These are phyloP conservation scores for Ophiostoma pallidulum DNA, from an alignment of 2,329 filamentous ascomycete species.

Conservation along the genomic window DNA sequence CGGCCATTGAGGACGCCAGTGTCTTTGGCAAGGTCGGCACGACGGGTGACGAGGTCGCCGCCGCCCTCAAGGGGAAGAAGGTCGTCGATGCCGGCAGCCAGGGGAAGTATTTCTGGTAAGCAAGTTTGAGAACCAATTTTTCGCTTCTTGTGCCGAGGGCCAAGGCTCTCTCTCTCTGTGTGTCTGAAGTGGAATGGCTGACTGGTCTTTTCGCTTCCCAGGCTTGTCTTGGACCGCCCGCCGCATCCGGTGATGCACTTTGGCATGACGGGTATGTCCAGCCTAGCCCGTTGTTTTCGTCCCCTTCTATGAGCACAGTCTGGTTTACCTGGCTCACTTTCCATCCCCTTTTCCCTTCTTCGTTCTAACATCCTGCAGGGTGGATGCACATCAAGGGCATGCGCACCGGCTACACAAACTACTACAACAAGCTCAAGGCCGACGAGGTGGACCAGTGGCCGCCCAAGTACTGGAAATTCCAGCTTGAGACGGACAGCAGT, in stretches of 20 bases:
- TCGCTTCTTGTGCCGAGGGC: background rate
- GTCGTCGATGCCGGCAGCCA: slow-evolving; percentile 63
- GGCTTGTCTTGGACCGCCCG: slow-evolving; percentile 55
- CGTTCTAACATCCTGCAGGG: slow-evolving; percentile 28
- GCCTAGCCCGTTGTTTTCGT: background rate
- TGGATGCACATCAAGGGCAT: slow-evolving; percentile 84
- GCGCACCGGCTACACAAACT: slow-evolving; percentile 67
- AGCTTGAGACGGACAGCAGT: slow-evolving; percentile 53
- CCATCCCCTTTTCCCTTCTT: background rate
- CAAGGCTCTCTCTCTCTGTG: background rate
- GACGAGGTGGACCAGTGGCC: slow-evolving; percentile 64
- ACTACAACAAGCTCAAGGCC: slow-evolving; percentile 63
- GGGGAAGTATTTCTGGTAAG: slow-evolving; percentile 90
- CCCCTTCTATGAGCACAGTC: background rate
- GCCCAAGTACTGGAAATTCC: slow-evolving; percentile 82
- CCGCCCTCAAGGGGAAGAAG: slow-evolving; percentile 65
- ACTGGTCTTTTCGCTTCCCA: background rate
- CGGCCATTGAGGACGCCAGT: slow-evolving; percentile 68
- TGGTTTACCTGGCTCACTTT: no score
- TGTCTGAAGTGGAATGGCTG: background rate
- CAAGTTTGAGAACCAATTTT: no score
- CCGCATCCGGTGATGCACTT: slow-evolving; percentile 88
- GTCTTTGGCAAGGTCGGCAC: slow-evolving; percentile 89
- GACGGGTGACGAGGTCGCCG: slow-evolving; percentile 62
- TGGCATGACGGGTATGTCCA: slow-evolving; percentile 54